Percentiles rank a stretch among this genome's conserved stretches.
Conservation (phyloP, 345 rosid species). For the Trapa incisa region DNA sequence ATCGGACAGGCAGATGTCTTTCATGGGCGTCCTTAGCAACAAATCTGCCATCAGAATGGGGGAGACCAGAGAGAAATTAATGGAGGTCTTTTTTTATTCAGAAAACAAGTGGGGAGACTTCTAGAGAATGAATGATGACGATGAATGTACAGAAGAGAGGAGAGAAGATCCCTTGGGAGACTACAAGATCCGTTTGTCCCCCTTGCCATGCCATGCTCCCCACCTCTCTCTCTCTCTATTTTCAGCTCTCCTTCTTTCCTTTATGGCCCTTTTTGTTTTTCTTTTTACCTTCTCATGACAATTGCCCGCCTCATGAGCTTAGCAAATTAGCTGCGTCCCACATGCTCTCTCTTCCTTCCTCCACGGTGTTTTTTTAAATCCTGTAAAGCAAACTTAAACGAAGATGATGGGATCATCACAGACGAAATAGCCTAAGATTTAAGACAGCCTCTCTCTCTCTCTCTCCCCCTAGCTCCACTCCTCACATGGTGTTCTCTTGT, state of each 20-base stretch:
- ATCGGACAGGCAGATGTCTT: no score
- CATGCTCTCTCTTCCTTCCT: constrained; percentile 24
- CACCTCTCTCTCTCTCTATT: neutral
- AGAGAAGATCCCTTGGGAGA: constrained; percentile 72
- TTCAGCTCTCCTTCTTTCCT: constrained; percentile 3
- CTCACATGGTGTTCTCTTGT: constrained; percentile 59
- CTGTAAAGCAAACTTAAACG: neutral
- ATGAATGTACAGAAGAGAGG: constrained; percentile 25
- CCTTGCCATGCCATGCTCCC: constrained; percentile 21
- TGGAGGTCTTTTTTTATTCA: neutral
- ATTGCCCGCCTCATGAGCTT: neutral
- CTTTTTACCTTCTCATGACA: neutral
- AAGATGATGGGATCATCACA: neutral
- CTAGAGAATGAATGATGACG: constrained; percentile 32
- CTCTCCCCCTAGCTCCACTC: constrained; percentile 3
- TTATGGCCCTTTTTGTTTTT: neutral
- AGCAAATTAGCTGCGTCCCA: constrained; percentile 42
- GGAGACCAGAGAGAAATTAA: no score
- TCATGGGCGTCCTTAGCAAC: no score
- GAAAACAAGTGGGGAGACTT: neutral
- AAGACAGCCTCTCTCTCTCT: neutral
- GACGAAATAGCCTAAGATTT: neutral
- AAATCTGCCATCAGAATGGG: no score
- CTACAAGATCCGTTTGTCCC: constrained; percentile 72
- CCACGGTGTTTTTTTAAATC: neutral